Percentiles rank a stretch among this genome's conserved stretches.
Conservation (phyloP, 139 green algal genomes). For the Chlorella sp. region DNA sequence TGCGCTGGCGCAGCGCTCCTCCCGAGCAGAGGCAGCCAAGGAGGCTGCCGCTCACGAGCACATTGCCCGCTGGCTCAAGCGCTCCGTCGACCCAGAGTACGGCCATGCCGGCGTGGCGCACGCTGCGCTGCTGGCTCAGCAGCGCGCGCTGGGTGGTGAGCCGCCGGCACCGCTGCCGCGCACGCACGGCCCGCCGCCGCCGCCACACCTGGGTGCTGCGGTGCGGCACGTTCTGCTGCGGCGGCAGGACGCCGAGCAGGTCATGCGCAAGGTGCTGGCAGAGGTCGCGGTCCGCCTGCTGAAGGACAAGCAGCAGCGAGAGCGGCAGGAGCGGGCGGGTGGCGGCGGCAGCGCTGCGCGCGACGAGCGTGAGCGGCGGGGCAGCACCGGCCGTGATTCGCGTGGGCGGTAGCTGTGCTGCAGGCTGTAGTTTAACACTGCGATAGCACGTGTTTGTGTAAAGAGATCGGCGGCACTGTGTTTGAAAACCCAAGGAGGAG, state of each 20-base stretch:
- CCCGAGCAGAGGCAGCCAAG: neutral
- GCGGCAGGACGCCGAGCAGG: neutral
- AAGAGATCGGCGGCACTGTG: too few relatives aligned
- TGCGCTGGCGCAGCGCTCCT: neutral
- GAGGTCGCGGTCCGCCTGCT: neutral
- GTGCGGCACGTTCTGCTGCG: neutral
- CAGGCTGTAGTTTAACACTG: too few relatives aligned
- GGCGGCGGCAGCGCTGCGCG: neutral
- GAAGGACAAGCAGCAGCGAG: neutral
- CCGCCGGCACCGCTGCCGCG: slow-evolving; percentile 4
- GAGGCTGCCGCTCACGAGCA: neutral
- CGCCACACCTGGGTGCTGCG: neutral
- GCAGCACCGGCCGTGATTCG: neutral
- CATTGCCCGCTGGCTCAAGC: neutral
- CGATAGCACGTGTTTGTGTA: too few relatives aligned
- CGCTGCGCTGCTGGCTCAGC: neutral
- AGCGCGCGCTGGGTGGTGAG: neutral
- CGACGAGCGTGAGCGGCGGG: neutral
- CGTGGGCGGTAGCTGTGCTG: too few relatives aligned
- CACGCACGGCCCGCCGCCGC: slow-evolving; percentile 3
- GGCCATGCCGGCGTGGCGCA: neutral
- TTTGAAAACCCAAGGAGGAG: too few relatives aligned
- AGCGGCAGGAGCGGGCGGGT: neutral
- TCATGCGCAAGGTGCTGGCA: neutral
- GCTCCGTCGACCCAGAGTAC: neutral